Conservation (phyloP, 208 protist genomes). For the Trichomonas gallinae region DNA sequence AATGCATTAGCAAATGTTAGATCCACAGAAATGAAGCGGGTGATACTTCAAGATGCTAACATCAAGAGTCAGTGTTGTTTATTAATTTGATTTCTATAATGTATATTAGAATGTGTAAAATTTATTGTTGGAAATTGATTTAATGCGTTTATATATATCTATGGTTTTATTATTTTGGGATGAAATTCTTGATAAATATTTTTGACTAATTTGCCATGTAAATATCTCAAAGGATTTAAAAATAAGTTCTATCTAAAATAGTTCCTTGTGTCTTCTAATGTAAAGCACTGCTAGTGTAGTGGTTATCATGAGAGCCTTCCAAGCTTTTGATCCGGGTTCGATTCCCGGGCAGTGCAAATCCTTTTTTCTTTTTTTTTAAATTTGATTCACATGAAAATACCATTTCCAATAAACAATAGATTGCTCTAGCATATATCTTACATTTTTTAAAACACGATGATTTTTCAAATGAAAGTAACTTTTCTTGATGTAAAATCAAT, state of each 20-base stretch:
- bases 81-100: neutral
- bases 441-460: too few relatives aligned
- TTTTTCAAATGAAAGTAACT: too few relatives aligned
- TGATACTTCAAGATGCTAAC: neutral
- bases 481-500: too few relatives aligned
- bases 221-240: too few relatives aligned
- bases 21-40: neutral
- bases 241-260: neutral
- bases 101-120: too few relatives aligned
- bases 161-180: too few relatives aligned
- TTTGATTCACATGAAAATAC: neutral
- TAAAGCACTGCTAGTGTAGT: constrained; percentile 6
- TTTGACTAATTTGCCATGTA: too few relatives aligned
- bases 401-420: neutral
- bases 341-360: neutral
- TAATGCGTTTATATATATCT: too few relatives aligned
- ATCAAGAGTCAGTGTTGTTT: neutral
- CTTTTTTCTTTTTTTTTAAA: neutral
- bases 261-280: neutral
- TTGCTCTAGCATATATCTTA: too few relatives aligned
- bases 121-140: too few relatives aligned
- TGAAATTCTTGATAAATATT: too few relatives aligned
- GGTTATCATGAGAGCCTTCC: constrained; percentile 5
- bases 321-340: constrained; percentile 6
- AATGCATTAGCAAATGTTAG: neutral